phyloP scores from a whole-genome alignment of 345 rosid genomes.

The Populus ilicifolia region DNA sequence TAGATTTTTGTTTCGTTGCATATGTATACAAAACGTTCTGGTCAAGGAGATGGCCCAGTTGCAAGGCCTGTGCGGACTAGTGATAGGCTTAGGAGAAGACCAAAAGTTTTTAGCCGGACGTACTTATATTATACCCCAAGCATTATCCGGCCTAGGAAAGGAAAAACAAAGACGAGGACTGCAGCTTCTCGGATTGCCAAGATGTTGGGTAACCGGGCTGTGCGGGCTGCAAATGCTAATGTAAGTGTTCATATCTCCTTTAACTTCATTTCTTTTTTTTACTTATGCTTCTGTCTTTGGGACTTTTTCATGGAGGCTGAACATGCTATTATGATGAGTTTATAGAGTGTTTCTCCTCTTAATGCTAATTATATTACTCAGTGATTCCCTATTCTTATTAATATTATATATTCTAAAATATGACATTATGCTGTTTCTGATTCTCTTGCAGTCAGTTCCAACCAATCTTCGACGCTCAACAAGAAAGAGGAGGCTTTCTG shows the following conservation, averaged over 20 bases:
- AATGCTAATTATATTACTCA: constrained; percentile 17
- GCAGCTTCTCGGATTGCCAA: constrained; percentile 92
- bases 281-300: neutral
- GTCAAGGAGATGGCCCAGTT: constrained; percentile 82
- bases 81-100: constrained; percentile 89
- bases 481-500: constrained; percentile 80
- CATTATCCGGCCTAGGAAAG: constrained; percentile 55
- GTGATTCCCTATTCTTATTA: neutral
- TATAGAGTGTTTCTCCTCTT: constrained; percentile 6
- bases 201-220: constrained; percentile 61
- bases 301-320: neutral
- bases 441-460: constrained; percentile 53
- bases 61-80: constrained; percentile 86
- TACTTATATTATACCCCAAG: constrained; percentile 63
- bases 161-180: constrained; percentile 79
- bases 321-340: neutral
- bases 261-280: neutral
- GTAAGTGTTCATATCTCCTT: constrained; percentile 36
- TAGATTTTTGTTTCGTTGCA: constrained; percentile 38
- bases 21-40: constrained; percentile 82
- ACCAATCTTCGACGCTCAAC: constrained; percentile 94
- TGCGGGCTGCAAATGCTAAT: constrained; percentile 48
- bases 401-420: constrained; percentile 11
- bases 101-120: constrained; percentile 57
- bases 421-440: constrained; percentile 17